phyloP scores from a whole-genome alignment of 345 rosid genomes.

The Nephelium lappaceum region DNA sequence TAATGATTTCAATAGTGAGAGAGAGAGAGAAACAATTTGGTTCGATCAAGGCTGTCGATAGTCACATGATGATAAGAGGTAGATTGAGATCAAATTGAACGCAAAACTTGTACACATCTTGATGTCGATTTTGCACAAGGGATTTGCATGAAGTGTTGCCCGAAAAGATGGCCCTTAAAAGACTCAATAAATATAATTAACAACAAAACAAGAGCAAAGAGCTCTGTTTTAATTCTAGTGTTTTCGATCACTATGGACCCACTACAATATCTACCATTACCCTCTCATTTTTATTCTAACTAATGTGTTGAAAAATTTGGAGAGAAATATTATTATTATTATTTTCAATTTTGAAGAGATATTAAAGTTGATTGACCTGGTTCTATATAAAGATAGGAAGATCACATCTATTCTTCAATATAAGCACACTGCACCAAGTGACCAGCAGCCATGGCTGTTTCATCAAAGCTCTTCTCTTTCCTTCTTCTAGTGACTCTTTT shows the following conservation, averaged over 20 bases:
- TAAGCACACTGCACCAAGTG: neutral
- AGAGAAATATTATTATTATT: neutral
- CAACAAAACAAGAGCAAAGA: conserved; percentile 11
- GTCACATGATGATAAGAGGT: too few species aligned
- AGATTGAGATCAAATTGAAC: too few species aligned
- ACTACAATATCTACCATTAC: conserved; percentile 26
- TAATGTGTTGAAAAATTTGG: conserved; percentile 26
- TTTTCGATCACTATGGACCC: conserved; percentile 22
- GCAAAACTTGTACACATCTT: neutral
- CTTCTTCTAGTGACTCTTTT: conserved; percentile 26
- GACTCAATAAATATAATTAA: conserved; percentile 17
- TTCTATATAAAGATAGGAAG: conserved; percentile 33
- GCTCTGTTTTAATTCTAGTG: neutral
- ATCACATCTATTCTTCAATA: conserved; percentile 14
- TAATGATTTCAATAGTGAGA: neutral
- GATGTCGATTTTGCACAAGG: neutral
- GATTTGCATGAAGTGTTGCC: too few species aligned
- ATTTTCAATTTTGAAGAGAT: neutral
- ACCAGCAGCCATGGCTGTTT: conserved; percentile 27
- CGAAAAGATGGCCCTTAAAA: conserved; percentile 1
- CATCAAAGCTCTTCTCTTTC: conserved; percentile 24
- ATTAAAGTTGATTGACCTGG: neutral
- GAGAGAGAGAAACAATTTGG: too few species aligned
- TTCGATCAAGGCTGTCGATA: too few species aligned
- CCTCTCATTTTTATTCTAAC: conserved; percentile 25